phyloP scores from a whole-genome alignment of 352 stramenopile species.

The Phytophthora pinifolia region DNA sequence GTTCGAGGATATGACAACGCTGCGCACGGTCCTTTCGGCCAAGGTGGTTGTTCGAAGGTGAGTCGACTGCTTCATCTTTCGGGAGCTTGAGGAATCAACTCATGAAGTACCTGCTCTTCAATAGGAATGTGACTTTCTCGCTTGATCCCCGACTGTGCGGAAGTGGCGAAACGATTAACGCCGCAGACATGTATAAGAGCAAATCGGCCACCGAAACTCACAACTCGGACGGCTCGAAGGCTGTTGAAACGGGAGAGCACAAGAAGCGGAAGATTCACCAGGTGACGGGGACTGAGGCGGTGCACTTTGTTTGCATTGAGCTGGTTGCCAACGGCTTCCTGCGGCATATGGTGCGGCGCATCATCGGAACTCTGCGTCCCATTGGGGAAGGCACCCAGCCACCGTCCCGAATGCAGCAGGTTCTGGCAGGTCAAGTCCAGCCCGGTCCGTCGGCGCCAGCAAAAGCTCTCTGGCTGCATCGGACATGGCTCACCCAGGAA shows the following conservation, averaged over 20 bases:
- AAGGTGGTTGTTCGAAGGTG: constrained; percentile 65
- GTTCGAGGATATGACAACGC: constrained; percentile 59
- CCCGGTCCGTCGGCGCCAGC: constrained; percentile 71
- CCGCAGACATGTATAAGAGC: constrained; percentile 29
- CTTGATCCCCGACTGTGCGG: constrained; percentile 60
- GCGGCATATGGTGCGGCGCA: constrained; percentile 87
- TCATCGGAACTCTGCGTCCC: constrained; percentile 75
- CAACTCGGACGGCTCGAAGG: constrained; percentile 11
- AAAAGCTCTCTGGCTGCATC: constrained; percentile 83
- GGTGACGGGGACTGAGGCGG: constrained; percentile 16
- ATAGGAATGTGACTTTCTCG: constrained; percentile 73
- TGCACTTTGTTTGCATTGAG: constrained; percentile 86
- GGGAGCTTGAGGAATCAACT: too few relatives aligned
- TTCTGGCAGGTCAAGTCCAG: constrained; percentile 53
- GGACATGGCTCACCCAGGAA: constrained; percentile 79
- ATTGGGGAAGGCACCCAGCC: constrained; percentile 76
- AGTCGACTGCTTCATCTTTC: constrained; percentile 2
- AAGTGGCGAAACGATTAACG: constrained; percentile 52
- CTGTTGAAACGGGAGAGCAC: constrained; percentile 21
- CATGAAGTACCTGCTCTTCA: background rate
- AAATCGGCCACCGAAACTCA: constrained; percentile 13
- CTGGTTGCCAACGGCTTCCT: constrained; percentile 83
- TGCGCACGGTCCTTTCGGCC: constrained; percentile 67
- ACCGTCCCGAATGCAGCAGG: constrained; percentile 59
- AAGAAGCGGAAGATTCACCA: constrained; percentile 46